Evolutionary conservation across 2,329 filamentous ascomycete genomes (phyloP), one percentile per base, ranked within the genome.

Genomic region (Penicillium brasilianum): DNA sequence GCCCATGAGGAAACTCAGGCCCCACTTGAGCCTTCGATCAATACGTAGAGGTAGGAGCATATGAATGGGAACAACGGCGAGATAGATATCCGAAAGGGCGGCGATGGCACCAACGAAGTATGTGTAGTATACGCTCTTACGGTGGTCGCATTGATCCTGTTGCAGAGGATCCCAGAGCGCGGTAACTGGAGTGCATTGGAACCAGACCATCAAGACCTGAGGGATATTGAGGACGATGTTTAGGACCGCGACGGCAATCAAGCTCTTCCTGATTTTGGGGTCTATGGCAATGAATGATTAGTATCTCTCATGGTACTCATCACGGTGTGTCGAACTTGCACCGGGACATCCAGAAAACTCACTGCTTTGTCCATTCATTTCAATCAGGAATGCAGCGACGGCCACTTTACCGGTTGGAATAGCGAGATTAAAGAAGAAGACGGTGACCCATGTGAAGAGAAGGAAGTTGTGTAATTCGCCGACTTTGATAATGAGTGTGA

Each of bases 191-290:
- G 44, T 61, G 59, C 66, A 68, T 54, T 68, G 66, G 34, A 68
- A 59, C 66, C 66, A 68, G 22, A 65, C 61, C 41, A 68, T 34
- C 5, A 67, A 36, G 18, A 61, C 30, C n/a, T 68, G 66, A 3
- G 66, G 66, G 30, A 68, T 68, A 22, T 68, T 68, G 22, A 68
- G n/a, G n/a, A 65, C 34, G 39, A 68, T 64, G 39, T 68, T 68
- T 8, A 64, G 18, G 4, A 55, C 58, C 14, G 66, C 66, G 39
- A 68, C 55, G 50, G 61, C 58, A 44, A 68, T 63, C 6, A 68
- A 59, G 32, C 66, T 68, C 43, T 54, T 58, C 4, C 66, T 62
- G 22, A 68, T 67, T 16, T 65, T 68, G 2, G 66, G 66, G 13
- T 68, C 66, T 68, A 41, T 39, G 25, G 22, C 10, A 10, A 22